Conservation (phyloP, 2,329 filamentous ascomycete genomes). For the Aureobasidium sp. region DNA sequence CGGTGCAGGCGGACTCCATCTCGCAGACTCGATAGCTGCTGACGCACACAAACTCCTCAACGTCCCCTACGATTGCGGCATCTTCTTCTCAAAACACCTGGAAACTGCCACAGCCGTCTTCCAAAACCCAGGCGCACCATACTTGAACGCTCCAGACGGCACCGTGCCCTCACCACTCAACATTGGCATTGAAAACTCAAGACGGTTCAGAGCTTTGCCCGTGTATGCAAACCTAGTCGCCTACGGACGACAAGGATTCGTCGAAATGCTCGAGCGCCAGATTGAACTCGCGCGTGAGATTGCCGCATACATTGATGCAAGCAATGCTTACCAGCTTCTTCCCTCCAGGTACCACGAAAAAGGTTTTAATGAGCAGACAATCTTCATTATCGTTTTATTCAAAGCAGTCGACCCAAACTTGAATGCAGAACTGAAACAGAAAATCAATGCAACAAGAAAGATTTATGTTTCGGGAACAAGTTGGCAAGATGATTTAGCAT, state of each 20-base stretch:
- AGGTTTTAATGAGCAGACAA: constrained; percentile 38
- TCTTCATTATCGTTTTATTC: constrained; percentile 71
- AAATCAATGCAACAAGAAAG: constrained; percentile 64
- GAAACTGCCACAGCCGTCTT: constrained; percentile 58
- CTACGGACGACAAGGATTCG: constrained; percentile 64
- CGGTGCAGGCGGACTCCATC: constrained; percentile 58
- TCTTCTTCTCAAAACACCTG: constrained; percentile 70
- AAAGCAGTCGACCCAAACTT: constrained; percentile 57
- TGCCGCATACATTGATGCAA: constrained; percentile 54
- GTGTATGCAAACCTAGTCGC: constrained; percentile 74
- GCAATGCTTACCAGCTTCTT: constrained; percentile 60
- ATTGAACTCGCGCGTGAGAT: constrained; percentile 63
- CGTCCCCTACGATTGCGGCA: constrained; percentile 87
- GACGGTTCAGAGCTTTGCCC: constrained; percentile 83
- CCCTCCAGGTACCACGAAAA: constrained; percentile 34
- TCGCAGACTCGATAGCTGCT: constrained; percentile 80
- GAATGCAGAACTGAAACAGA: constrained; percentile 60
- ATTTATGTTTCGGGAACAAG: constrained; percentile 78
- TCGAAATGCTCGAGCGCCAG: constrained; percentile 64
- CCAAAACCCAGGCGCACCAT: constrained; percentile 78
- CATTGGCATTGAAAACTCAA: constrained; percentile 83
- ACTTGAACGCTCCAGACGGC: constrained; percentile 49
- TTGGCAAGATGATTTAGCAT: constrained; percentile 68
- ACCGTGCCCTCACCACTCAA: constrained; percentile 74
- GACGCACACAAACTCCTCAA: constrained; percentile 92